Evolutionary conservation across 1,284 basidiomycete species (phyloP).

Genomic region (Inonotus obliquus): DNA sequence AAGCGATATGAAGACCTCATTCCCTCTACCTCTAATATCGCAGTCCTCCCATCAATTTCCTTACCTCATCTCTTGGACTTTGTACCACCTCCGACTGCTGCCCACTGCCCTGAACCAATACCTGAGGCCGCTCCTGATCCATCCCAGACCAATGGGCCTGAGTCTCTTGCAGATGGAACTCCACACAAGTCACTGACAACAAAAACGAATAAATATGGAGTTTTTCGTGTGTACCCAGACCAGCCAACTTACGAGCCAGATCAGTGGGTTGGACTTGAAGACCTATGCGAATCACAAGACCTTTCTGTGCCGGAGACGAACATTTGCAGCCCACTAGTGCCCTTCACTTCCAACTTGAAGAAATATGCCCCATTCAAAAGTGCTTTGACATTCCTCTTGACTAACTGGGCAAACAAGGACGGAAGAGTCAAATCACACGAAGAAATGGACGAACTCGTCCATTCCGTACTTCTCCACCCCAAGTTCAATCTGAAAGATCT

Average conservation of each 20-base stretch:
- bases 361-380: constrained; percentile 6
- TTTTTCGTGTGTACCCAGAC: constrained; percentile 1
- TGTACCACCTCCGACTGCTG: too few relatives aligned
- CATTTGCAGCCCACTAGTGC: neutral
- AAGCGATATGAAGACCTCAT: too few relatives aligned
- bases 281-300: neutral
- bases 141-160: too few relatives aligned
- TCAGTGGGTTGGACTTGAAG: neutral
- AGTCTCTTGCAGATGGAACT: too few relatives aligned
- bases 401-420: constrained; percentile 23
- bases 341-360: constrained; percentile 1
- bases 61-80: too few relatives aligned
- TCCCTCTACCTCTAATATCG: too few relatives aligned
- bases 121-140: too few relatives aligned
- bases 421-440: constrained; percentile 22
- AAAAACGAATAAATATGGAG: too few relatives aligned
- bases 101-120: too few relatives aligned
- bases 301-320: neutral
- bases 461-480: constrained; percentile 28
- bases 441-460: constrained; percentile 26
- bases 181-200: too few relatives aligned
- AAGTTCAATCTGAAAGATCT: neutral
- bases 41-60: too few relatives aligned
- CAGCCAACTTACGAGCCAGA: neutral
- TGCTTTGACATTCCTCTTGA: neutral